These are phyloP conservation scores for Carnegiea gigantea DNA, from an alignment of 179 eudicot genomes.

Conservation along the genomic window DNA sequence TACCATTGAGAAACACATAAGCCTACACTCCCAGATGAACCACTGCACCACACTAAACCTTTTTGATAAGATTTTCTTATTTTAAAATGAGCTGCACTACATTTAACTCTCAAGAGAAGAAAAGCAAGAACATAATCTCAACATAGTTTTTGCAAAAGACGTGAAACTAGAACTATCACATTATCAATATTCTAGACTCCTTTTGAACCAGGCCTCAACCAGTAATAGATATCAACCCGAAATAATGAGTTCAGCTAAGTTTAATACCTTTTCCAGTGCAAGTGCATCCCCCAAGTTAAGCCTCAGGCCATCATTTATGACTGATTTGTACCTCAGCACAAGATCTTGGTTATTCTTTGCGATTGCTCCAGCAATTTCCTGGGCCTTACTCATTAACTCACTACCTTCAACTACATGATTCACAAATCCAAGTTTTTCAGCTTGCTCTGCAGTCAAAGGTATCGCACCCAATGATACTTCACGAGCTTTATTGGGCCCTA, in stretches of 20 bases:
- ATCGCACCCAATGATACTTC: constrained; percentile 73
- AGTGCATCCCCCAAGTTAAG: constrained; percentile 75
- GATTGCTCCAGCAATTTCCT: constrained; percentile 71
- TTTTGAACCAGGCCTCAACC: neutral
- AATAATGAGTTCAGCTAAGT: constrained; percentile 2
- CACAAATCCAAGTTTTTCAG: constrained; percentile 80
- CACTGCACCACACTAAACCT: neutral
- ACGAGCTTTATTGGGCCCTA: constrained; percentile 88
- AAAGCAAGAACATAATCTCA: neutral
- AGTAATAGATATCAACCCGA: neutral
- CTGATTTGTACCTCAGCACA: constrained; percentile 86
- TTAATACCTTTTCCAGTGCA: constrained; percentile 77
- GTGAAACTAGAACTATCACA: neutral
- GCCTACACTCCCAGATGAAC: neutral
- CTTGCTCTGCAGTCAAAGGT: constrained; percentile 84
- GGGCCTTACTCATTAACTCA: constrained; percentile 75
- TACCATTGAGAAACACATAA: neutral
- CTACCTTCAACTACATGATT: constrained; percentile 81
- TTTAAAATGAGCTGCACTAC: neutral
- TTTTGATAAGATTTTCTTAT: too few relatives aligned
- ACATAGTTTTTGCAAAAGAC: neutral
- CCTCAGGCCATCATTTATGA: constrained; percentile 88
- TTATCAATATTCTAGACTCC: neutral
- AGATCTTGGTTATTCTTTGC: constrained; percentile 75
- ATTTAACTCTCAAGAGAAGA: neutral